Base-by-base conservation (phyloP, 2,329 filamentous ascomycete genomes). In the Zymoseptoria crescenta region DNA sequence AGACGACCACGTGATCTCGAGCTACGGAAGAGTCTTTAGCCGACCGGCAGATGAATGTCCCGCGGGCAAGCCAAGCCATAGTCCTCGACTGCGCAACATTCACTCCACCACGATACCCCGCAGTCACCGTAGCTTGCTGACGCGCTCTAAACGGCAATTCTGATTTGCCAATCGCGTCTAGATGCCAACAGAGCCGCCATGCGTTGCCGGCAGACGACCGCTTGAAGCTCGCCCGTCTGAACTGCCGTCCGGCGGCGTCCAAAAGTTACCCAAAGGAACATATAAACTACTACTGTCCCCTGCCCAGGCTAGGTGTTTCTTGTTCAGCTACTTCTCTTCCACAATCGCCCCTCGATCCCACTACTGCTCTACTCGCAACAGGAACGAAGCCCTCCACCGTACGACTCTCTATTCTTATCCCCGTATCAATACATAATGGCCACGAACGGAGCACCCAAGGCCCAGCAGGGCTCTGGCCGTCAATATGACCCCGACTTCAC, bases 401-500 rank as follows among this genome's bases (percentile, higher is more conserved):
- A 4, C 16, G 16, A 45, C 35, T 7, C 35, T 45, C 13, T 45
- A 27, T 29, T 28, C 51, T 19, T 28, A 30, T 19, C 20, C 24
- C n/a, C 51, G 30, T 8, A 27, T 29, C 16, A 27, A 52, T 9
- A 52, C 51, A 52, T 9, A 27, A 52, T 52, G 51, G 24, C 51
- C 24, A 28, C 51, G 1, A 29, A 29, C 24, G 51, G 51, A 52
- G 20, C 51, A 52, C 51, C 51, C 30, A 27, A 27, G n/a, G 51
- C 51, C 24, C 51, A 52, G 24, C 24, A 52, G 51, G 51, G 51
- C 20, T 61, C 62, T 24, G 62, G 59, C 52, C 63, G 64, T 68
- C 74, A 76, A 66, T 91, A 89, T 77, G 88, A 93, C 73, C 88
- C 88, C 67, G 83, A 81, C 76, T 91, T 92, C 78, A 93, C 89